phyloP scores from a whole-genome alignment of 352 stramenopile species.

The Globisporangium uncinulatum region DNA sequence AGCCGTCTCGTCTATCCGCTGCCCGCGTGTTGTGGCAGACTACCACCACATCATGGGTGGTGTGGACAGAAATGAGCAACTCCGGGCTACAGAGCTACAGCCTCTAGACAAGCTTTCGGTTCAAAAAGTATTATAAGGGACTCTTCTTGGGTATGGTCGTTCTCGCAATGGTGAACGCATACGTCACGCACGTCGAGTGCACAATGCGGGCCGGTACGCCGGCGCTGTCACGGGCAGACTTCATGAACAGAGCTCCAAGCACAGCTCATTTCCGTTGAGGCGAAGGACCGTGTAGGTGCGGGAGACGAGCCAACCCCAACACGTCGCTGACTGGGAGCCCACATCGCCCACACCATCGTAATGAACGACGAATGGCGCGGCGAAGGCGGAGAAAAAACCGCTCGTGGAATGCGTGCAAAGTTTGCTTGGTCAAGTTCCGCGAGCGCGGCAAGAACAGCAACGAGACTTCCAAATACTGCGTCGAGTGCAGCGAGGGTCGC shows the following conservation, averaged over 20 bases:
- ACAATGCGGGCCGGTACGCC: not conserved
- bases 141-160: slow-evolving; percentile 7
- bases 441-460: slow-evolving; percentile 1
- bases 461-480: not conserved
- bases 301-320: too few relatives aligned
- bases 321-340: too few relatives aligned
- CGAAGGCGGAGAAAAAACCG: too few relatives aligned
- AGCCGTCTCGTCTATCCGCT: not conserved
- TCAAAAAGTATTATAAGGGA: slow-evolving; percentile 12
- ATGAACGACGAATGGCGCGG: too few relatives aligned
- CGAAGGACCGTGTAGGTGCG: not conserved
- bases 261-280: not conserved
- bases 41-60: slow-evolving; percentile 14
- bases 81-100: slow-evolving; percentile 10
- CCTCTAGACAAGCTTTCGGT: slow-evolving; percentile 3
- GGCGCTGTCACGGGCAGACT: not conserved
- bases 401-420: too few relatives aligned
- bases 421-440: too few relatives aligned
- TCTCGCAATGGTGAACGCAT: not conserved
- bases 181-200: not conserved
- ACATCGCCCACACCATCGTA: too few relatives aligned
- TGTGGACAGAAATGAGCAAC: not conserved
- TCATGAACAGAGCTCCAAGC: slow-evolving; percentile 12
- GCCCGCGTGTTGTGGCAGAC: not conserved
- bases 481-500: not conserved